A percentile compares a stretch with the other conserved stretches of the same genome.
phyloP scores from a whole-genome alignment of 495 filamentous ascomycete species.

The Talaromyces trachyspermus region DNA sequence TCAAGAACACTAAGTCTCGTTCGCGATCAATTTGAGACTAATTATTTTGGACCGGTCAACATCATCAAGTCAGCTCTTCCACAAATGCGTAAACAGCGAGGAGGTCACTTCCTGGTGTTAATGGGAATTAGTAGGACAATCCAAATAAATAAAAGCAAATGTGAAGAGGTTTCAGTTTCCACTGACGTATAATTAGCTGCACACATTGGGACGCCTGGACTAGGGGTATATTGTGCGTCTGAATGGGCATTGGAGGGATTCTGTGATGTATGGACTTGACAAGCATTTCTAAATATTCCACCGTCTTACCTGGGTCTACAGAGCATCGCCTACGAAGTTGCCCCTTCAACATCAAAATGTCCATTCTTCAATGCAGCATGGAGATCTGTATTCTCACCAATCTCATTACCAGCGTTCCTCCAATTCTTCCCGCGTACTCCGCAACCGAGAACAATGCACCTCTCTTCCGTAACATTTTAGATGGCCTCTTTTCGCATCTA shows the following conservation, averaged over 20 bases:
- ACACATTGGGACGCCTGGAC: slow-evolving; percentile 86
- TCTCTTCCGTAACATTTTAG: slow-evolving; percentile 70
- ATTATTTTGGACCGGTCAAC: slow-evolving; percentile 92
- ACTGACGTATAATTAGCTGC: neutral
- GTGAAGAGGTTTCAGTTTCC: neutral
- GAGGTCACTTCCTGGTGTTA: slow-evolving; percentile 83
- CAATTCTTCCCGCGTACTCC: slow-evolving; percentile 63
- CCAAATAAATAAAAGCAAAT: no score
- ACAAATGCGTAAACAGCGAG: slow-evolving; percentile 65
- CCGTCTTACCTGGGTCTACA: no score
- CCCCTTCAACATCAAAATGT: slow-evolving; percentile 94
- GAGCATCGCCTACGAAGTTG: slow-evolving; percentile 92
- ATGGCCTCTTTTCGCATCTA: slow-evolving; percentile 57
- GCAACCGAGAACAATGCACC: slow-evolving; percentile 70
- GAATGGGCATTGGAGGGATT: slow-evolving; percentile 98
- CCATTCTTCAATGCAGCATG: slow-evolving; percentile 83
- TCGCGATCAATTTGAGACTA: slow-evolving; percentile 84
- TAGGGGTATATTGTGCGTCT: slow-evolving; percentile 84
- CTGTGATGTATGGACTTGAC: slow-evolving; percentile 73
- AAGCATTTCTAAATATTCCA: no score
- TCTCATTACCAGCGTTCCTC: slow-evolving; percentile 73
- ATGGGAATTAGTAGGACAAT: slow-evolving; percentile 66
- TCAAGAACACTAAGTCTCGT: slow-evolving; percentile 68
- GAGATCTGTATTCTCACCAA: slow-evolving; percentile 82
- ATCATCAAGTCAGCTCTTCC: slow-evolving; percentile 88